Conservation (phyloP, 2,329 filamentous ascomycete species). For the Lecanosticta acicola region DNA sequence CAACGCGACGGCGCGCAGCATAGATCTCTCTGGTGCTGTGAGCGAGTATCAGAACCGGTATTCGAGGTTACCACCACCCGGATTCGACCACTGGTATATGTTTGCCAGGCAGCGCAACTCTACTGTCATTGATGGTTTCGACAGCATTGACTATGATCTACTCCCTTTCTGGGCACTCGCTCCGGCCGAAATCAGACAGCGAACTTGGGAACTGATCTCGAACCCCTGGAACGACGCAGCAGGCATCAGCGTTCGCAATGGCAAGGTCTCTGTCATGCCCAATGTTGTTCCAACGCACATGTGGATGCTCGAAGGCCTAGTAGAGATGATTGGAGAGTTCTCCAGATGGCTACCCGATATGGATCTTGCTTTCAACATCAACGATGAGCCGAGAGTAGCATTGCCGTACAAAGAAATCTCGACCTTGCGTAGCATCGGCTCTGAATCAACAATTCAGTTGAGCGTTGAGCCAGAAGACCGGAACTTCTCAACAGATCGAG, state of each 20-base stretch:
- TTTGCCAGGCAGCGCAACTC: conserved; percentile 50
- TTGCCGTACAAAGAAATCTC: conserved; percentile 46
- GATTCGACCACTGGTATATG: conserved; percentile 56
- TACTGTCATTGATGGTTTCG: conserved; percentile 54
- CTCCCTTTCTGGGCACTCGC: conserved; percentile 51
- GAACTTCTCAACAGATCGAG: conserved; percentile 28
- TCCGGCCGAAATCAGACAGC: conserved; percentile 47
- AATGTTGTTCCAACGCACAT: conserved; percentile 51
- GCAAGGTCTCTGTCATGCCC: conserved; percentile 45
- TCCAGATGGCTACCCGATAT: conserved; percentile 54
- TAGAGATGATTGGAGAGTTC: conserved; percentile 51
- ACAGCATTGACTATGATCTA: conserved; percentile 54
- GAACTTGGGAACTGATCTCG: conserved; percentile 49
- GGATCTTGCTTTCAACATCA: conserved; percentile 59
- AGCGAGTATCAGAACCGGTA: conserved; percentile 50
- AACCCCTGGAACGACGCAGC: conserved; percentile 52
- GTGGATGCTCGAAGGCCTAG: conserved; percentile 54
- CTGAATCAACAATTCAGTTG: conserved; percentile 1
- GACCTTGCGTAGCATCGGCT: conserved; percentile 26
- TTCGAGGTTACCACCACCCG: conserved; percentile 51
- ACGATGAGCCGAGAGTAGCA: conserved; percentile 54
- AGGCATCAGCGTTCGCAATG: conserved; percentile 52
- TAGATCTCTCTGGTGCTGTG: conserved; percentile 46
- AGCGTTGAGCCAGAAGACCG: neutral
- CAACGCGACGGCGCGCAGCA: conserved; percentile 44